phyloP scores from a whole-genome alignment of 371 early-diverging fungal genomes.

The Syncephalastrum racemosum region DNA sequence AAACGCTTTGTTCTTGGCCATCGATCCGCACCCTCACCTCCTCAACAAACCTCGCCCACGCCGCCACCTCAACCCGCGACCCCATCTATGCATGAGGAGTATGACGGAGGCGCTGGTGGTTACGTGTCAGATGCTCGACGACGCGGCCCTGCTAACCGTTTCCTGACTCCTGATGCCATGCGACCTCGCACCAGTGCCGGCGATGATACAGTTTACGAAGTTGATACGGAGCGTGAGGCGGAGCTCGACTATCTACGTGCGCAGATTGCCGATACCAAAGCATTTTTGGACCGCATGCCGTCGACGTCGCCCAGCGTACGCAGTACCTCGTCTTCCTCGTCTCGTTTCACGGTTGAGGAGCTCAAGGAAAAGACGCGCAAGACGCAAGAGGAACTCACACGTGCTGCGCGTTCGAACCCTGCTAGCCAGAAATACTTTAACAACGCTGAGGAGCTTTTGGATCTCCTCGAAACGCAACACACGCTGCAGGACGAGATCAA shows the following conservation, averaged over 20 bases:
- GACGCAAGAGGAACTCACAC: slow-evolving; percentile 34
- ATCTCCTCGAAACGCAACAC: slow-evolving; percentile 36
- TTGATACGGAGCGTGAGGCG: slow-evolving; percentile 17
- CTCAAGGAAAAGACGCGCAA: slow-evolving; percentile 46
- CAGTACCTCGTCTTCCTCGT: no score
- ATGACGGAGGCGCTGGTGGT: slow-evolving; percentile 30
- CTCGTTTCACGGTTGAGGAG: slow-evolving; percentile 39
- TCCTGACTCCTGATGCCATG: slow-evolving; percentile 6
- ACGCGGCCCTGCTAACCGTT: slow-evolving; percentile 24
- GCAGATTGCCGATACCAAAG: slow-evolving; percentile 53
- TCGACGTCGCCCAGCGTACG: no score
- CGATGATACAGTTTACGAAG: slow-evolving; percentile 12
- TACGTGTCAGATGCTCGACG: slow-evolving; percentile 61
- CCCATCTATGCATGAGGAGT: slow-evolving; percentile 15
- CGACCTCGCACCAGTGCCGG: slow-evolving; percentile 11
- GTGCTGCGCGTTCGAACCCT: slow-evolving; percentile 21
- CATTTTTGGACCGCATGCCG: slow-evolving; percentile 22
- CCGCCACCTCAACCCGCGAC: slow-evolving; percentile 6
- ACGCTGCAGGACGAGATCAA: slow-evolving; percentile 48
- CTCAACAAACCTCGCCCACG: background rate
- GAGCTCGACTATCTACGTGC: slow-evolving; percentile 39
- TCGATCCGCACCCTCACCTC: slow-evolving; percentile 25
- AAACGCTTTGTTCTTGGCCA: slow-evolving; percentile 55
- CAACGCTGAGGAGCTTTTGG: slow-evolving; percentile 32
- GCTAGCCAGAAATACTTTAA: slow-evolving; percentile 24